Percentiles rank a stretch among this genome's conserved stretches.
Evolutionary conservation across 495 filamentous ascomycete species (phyloP).

Genomic region (Hyaloscypha finlandica): DNA sequence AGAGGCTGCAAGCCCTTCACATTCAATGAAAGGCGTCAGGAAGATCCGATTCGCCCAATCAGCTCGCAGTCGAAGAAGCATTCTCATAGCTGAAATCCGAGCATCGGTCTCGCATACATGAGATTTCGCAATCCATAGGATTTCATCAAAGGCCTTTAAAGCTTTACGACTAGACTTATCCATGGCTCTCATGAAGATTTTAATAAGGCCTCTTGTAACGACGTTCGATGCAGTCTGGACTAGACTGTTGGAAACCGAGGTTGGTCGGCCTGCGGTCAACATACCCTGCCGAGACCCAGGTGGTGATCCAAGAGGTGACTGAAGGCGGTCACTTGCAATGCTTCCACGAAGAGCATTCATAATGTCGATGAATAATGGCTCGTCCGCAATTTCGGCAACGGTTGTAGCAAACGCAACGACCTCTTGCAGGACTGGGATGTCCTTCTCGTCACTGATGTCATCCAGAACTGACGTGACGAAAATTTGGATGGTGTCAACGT

Average conservation of each 20-base stretch:
- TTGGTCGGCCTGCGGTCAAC: conserved; percentile 13
- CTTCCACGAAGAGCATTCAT: conserved; percentile 48
- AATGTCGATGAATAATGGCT: conserved; percentile 53
- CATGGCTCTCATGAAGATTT: conserved; percentile 63
- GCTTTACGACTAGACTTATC: conserved; percentile 54
- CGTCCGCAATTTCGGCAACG: conserved; percentile 49
- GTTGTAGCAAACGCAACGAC: conserved; percentile 50
- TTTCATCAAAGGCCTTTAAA: conserved; percentile 49
- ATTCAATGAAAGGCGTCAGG: conserved; percentile 64
- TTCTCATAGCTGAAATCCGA: conserved; percentile 77
- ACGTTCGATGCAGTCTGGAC: conserved; percentile 54
- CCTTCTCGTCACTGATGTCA: conserved; percentile 55
- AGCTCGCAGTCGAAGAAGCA: conserved; percentile 81
- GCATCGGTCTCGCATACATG: conserved; percentile 61
- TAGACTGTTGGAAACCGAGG: conserved; percentile 1
- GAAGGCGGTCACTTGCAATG: conserved; percentile 41
- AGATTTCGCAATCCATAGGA: conserved; percentile 60
- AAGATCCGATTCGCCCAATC: conserved; percentile 74
- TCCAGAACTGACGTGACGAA: conserved; percentile 49
- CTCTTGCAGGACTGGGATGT: conserved; percentile 52
- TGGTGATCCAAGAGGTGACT: conserved; percentile 36
- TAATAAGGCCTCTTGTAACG: conserved; percentile 55
- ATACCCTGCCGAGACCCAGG: conserved; percentile 23
- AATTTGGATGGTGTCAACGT: conserved; percentile 43
- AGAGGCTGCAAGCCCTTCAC: conserved; percentile 67